Evolutionary conservation across 768 basidiomycete species (phyloP).

Genomic region (Termitomyces sp.): DNA sequence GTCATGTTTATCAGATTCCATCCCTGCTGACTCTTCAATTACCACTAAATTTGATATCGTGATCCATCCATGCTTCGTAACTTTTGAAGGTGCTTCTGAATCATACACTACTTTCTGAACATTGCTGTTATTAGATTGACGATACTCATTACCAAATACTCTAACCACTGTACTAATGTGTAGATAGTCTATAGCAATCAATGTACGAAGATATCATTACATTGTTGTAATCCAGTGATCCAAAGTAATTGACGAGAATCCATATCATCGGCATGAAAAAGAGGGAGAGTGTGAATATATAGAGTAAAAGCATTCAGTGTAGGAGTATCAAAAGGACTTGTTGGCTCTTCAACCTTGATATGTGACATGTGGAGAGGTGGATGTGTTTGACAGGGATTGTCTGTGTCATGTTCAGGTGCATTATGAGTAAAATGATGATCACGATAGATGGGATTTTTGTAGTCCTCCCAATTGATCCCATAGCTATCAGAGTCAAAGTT

Average conservation of each 20-base stretch:
- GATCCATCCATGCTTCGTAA: no score
- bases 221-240: not conserved
- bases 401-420: not conserved
- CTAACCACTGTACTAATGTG: not conserved
- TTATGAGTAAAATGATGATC: not conserved
- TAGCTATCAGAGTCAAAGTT: not conserved
- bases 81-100: no score
- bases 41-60: no score
- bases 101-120: no score
- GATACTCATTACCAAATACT: no score
- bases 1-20: not conserved
- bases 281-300: not conserved
- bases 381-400: not conserved
- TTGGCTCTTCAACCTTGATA: not conserved
- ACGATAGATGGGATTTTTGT: not conserved
- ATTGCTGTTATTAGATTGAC: no score
- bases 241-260: not conserved
- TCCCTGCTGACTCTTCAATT: not conserved
- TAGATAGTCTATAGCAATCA: no score
- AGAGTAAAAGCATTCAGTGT: not conserved
- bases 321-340: not conserved
- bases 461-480: not conserved
- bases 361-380: not conserved
- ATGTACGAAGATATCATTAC: not conserved
- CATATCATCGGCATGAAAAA: not conserved